Percentiles rank a stretch among this genome's conserved stretches.
Conservation (phyloP, 2,329 filamentous ascomycete species). For the Ophiostoma sp. region DNA sequence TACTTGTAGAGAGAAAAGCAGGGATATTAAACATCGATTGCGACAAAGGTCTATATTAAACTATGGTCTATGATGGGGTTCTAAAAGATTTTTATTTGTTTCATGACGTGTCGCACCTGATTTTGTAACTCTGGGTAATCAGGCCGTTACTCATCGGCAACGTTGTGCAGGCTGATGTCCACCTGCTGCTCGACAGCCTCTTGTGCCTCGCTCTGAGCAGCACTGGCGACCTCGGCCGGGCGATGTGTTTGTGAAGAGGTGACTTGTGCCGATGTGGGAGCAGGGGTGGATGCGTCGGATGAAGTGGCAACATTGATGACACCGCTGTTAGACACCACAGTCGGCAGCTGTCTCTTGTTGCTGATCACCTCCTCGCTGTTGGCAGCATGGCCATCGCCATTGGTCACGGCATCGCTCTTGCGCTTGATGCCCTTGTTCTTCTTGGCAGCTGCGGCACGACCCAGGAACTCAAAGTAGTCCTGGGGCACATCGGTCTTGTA, state of each 20-base stretch:
- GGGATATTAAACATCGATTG: not conserved
- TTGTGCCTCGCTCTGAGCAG: not conserved
- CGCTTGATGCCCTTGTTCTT: conserved; percentile 42
- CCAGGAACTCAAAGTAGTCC: conserved; percentile 77
- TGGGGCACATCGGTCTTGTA: conserved; percentile 76
- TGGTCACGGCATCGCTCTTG: conserved; percentile 10
- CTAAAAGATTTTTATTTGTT: not conserved
- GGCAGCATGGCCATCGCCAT: not conserved
- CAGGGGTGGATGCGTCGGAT: not conserved
- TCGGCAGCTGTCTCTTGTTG: conserved; percentile 15
- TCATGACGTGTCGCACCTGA: not conserved
- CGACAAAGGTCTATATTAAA: not conserved
- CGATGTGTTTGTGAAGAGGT: not conserved
- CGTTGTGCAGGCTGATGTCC: conserved; percentile 16
- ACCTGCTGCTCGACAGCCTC: conserved; percentile 11
- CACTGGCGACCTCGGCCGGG: conserved; percentile 3
- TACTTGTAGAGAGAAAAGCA: no score
- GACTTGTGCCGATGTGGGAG: not conserved
- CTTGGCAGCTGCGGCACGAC: conserved; percentile 54
- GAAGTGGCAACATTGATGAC: not conserved
- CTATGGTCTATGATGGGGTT: not conserved
- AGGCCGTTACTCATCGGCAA: conserved; percentile 6
- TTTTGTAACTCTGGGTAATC: not conserved
- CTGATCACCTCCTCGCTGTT: not conserved
- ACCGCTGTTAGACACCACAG: conserved; percentile 14